Base-by-base conservation (phyloP, 2,329 filamentous ascomycete species). In the Aureobasidium sp. region DNA sequence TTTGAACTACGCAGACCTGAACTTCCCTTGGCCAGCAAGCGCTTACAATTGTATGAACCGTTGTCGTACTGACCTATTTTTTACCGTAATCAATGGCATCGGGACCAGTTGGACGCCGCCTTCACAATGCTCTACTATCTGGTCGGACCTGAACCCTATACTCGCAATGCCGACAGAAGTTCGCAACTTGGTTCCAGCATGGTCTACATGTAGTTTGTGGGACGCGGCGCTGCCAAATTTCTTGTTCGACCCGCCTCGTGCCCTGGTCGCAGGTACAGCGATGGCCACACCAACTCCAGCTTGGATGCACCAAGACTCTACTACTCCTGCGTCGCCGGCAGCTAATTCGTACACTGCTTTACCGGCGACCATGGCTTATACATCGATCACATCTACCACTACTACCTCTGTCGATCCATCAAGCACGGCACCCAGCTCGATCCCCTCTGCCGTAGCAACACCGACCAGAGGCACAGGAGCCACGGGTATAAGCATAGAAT, bases 11-110 rank as follows among this genome's bases (percentile, higher is more conserved):
- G 66, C 65, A 2, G 66, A 68, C 27, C 49, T 69, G 5, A 67
- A 68, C 10, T 68, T 63, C 61, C 66, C 67, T 37, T 66, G 68
- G 4, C 55, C 65, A 10, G 66, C 65, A 4, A 66, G 62, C 27
- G 67, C 65, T 4, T 68, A 67, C 53, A 62, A 29, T 15, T 68
- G 67, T 43, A 66, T 65, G 57, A 40, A 57, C 15, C 42, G 57
- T 21, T 62, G 61, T 29, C 27, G 38, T 27, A 51, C 40, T 10
- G 54, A 43, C 33, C 5, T 47, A 27, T 42, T 37, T 4, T 46
- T 23, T 7, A 60, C 38, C 9, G 11, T 42, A 10, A 42, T 31
- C n/a, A 61, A 57, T n/a, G 50, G 53, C 1, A 57, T 51, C 0
- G 33, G 8, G 11, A 29, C 33, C 19, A n/a, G n/a, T 10, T 47